phyloP scores from a whole-genome alignment of 345 rosid species.

The Xanthoceras sorbifolium region DNA sequence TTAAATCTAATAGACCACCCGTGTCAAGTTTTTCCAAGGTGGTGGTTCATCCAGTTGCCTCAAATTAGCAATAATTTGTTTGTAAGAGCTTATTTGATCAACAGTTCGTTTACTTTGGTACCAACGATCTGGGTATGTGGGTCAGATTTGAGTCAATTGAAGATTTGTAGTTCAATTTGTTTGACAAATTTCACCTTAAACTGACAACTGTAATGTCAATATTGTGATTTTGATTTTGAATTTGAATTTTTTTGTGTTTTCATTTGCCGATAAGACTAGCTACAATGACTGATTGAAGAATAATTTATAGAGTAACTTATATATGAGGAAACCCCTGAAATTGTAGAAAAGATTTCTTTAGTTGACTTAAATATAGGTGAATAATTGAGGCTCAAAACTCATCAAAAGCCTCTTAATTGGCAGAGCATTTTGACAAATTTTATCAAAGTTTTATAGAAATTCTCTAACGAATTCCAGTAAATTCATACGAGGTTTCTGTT shows the following conservation, averaged over 20 bases:
- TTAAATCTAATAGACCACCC: background rate
- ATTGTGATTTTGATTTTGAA: background rate
- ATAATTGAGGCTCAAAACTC: too few relatives aligned
- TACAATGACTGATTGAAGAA: background rate
- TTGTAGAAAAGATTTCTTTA: too few relatives aligned
- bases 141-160: background rate
- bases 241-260: background rate
- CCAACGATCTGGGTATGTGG: background rate
- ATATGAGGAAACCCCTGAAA: background rate
- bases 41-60: background rate
- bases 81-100: background rate
- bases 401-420: too few relatives aligned
- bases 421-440: too few relatives aligned
- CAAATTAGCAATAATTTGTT: conserved; percentile 1
- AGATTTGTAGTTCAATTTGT: background rate
- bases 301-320: background rate
- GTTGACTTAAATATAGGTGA: too few relatives aligned
- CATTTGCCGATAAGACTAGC: background rate
- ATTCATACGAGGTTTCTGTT: too few relatives aligned
- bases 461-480: too few relatives aligned
- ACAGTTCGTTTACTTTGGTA: background rate
- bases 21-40: conserved; percentile 6
- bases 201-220: background rate
- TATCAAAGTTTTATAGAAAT: background rate
- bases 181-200: background rate